Conservation (phyloP, 2,329 filamentous ascomycete species). For the Penicillium crustosum region DNA sequence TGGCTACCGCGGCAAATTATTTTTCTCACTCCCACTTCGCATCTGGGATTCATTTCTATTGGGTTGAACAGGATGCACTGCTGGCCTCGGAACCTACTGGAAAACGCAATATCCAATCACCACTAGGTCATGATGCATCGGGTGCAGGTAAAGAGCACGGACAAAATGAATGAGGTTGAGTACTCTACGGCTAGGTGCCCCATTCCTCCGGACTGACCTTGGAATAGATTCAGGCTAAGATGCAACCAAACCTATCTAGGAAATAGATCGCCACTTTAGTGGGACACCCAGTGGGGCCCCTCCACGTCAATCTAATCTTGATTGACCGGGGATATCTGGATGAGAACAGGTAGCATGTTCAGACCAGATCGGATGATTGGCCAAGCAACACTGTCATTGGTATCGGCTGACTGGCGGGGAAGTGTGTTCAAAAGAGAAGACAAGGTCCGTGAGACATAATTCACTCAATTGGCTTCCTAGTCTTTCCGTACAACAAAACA, state of each 20-base stretch:
- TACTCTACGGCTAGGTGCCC: not conserved
- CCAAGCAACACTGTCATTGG: not conserved
- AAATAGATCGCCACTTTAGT: not conserved
- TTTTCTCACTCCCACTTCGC: not conserved
- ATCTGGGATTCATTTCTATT: not conserved
- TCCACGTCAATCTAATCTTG: slow-evolving; percentile 4
- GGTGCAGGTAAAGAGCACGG: not conserved
- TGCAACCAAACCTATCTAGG: not conserved
- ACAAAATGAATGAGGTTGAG: not conserved
- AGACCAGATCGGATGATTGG: not conserved
- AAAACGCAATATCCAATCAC: not conserved
- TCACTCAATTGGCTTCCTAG: not conserved
- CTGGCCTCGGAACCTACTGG: not conserved
- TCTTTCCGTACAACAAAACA: not conserved
- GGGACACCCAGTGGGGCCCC: not conserved
- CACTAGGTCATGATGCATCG: not conserved
- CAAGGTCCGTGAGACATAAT: not conserved
- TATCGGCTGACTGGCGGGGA: not conserved
- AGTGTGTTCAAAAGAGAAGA: not conserved
- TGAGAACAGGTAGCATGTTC: not conserved
- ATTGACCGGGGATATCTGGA: not conserved
- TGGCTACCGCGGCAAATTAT: not conserved
- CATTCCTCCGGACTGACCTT: not conserved
- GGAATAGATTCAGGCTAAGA: not conserved
- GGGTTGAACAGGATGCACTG: not conserved